Evolutionary conservation across 352 stramenopile species (phyloP), one percentile per base, ranked within the genome.

Genomic region (Phytophthora meadii): DNA sequence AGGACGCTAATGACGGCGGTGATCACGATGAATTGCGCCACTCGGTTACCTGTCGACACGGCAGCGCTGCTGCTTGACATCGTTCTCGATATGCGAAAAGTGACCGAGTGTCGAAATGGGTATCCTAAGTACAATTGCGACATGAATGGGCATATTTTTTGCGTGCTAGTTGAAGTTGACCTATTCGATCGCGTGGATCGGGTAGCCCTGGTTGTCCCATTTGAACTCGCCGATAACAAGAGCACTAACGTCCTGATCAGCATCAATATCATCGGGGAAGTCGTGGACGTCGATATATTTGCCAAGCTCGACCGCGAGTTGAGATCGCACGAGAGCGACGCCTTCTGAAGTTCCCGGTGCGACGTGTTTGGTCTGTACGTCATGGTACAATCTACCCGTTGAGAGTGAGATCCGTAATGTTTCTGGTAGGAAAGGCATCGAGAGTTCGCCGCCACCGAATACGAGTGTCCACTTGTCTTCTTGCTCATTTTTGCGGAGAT

Each of bases 371-470:
- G 75, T 88, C 34, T 75, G 42, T 3, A 90, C 36, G 41, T 85
- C 73, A 47, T 95, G 87, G 61, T 95, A 95, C 17, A 95, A 51
- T 34, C 87, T 73, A 0, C 83, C 81, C 2, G 87, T 95, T 0
- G 79, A 77, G 1, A 86, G 42, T 3, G 87, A 94, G 27, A 93
- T 85, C 17, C 76, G 70, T 39, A 94, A 61, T 24, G 74, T 68
- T 11, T 78, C 68, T 2, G 87, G 87, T 15, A 70, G 28, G 46
- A 93, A 92, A 1, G 71, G 76, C 58, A 87, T 78, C 8, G 53
- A 76, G 7, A 91, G 61, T 32, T 80, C 82, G 9, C 79, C 82
- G n/a, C 81, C 80, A 0, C 80, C 84, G 61, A 82, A 88, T 36
- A 80, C 54, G 39, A 90, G 80, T 39, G 65, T 65, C 79, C 77